Conservation (phyloP, 257 asterid species). For the Verbena officinalis region DNA sequence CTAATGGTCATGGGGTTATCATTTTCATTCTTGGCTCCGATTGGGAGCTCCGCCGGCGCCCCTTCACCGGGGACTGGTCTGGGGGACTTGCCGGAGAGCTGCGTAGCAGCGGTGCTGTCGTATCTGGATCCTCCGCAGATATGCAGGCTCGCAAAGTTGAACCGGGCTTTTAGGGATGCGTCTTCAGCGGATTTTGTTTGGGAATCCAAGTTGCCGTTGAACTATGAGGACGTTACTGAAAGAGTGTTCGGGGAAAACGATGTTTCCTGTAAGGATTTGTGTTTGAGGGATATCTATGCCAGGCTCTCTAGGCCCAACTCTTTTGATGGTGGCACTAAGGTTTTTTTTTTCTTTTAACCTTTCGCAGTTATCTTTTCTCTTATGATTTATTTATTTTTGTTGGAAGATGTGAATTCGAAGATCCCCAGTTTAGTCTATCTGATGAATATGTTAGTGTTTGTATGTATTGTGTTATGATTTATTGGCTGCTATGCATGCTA, state of each 20-base stretch:
- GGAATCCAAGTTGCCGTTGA: conserved; percentile 63
- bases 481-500: conserved; percentile 1
- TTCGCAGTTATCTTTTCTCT: neutral
- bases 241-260: conserved; percentile 43
- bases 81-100: conserved; percentile 74
- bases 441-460: too few species aligned
- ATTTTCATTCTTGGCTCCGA: conserved; percentile 40
- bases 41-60: conserved; percentile 8
- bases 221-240: conserved; percentile 48
- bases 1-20: conserved; percentile 48
- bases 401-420: neutral
- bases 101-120: conserved; percentile 57
- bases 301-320: conserved; percentile 54
- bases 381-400: too few species aligned
- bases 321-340: conserved; percentile 72
- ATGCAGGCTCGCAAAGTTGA: conserved; percentile 49
- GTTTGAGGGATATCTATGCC: conserved; percentile 64
- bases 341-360: conserved; percentile 13
- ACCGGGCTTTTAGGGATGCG: conserved; percentile 64
- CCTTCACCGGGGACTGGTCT: conserved; percentile 37
- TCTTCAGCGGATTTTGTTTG: conserved; percentile 71
- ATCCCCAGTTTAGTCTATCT: neutral
- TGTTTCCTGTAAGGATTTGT: conserved; percentile 32
- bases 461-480: neutral
- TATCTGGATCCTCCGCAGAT: conserved; percentile 71